phyloP scores from a whole-genome alignment of 2,329 filamentous ascomycete genomes.

The Paramyrothecium roridum region DNA sequence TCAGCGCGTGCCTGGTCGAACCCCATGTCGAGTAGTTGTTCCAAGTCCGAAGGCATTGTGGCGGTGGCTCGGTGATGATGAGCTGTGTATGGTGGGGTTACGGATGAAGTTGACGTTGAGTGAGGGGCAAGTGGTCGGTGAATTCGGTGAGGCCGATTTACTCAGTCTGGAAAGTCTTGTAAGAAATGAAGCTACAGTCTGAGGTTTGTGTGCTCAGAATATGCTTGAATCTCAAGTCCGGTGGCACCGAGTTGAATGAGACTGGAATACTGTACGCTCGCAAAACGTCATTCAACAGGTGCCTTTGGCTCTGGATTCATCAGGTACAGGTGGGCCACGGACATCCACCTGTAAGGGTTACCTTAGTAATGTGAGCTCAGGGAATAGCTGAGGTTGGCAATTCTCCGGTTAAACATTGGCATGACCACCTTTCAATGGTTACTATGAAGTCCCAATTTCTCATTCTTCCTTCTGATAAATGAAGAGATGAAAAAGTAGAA shows the following conservation, averaged over 20 bases:
- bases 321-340: too few species aligned
- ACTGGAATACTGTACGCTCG: background rate
- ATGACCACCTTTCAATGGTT: too few species aligned
- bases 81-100: slow-evolving; percentile 10
- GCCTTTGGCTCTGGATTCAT: slow-evolving; percentile 8
- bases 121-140: slow-evolving; percentile 10
- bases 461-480: too few species aligned
- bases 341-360: too few species aligned
- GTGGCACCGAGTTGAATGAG: background rate
- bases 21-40: slow-evolving; percentile 65
- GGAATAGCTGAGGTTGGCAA: slow-evolving; percentile 8
- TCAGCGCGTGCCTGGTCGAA: slow-evolving; percentile 82
- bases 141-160: too few species aligned
- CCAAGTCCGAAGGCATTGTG: slow-evolving; percentile 58
- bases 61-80: slow-evolving; percentile 19
- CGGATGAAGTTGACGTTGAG: slow-evolving; percentile 14
- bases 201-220: too few species aligned
- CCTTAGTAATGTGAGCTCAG: too few species aligned
- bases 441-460: too few species aligned
- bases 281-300: slow-evolving; percentile 22
- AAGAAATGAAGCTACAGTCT: too few species aligned
- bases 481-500: background rate
- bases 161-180: too few species aligned
- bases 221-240: background rate
- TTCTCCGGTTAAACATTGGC: slow-evolving; percentile 24